Percentiles rank a stretch among this genome's conserved stretches.
Evolutionary conservation across 2,329 filamentous ascomycete genomes (phyloP).

Genomic region (Fusarium sp.): DNA sequence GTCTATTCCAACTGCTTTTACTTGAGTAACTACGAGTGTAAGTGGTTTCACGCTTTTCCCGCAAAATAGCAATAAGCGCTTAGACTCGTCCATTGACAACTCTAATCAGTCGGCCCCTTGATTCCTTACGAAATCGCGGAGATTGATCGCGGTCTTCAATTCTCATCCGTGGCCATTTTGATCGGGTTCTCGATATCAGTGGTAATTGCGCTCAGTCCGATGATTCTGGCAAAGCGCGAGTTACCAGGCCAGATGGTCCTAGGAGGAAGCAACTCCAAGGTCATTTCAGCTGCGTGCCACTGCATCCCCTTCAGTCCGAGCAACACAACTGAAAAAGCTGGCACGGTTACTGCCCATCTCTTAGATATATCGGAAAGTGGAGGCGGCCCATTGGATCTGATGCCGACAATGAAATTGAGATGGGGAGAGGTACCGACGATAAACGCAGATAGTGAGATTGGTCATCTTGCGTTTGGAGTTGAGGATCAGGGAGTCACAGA

Average conservation of each 20-base stretch:
- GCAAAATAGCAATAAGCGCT: fast-evolving
- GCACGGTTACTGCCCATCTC: fast-evolving
- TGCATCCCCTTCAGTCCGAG: not conserved
- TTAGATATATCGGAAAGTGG: not conserved
- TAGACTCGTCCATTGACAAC: not conserved
- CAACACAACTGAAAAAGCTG: fast-evolving
- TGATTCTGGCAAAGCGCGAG: not conserved
- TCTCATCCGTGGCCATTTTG: not conserved
- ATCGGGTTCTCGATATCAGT: not conserved
- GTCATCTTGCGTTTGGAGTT: not conserved
- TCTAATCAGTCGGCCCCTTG: not conserved
- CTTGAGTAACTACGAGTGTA: not conserved
- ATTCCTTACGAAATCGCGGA: not conserved
- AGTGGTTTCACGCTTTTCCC: not conserved
- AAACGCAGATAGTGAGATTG: not conserved
- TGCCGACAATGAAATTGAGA: not conserved
- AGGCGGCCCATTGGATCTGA: not conserved
- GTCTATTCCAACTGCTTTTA: not conserved
- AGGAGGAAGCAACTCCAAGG: not conserved
- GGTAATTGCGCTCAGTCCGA: not conserved
- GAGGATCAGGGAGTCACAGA: not conserved
- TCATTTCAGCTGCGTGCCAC: not conserved
- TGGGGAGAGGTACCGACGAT: not conserved
- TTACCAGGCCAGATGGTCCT: not conserved
- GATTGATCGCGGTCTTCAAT: not conserved